phyloP scores from a whole-genome alignment of 2,329 filamentous ascomycete genomes.

The Penicillium occitanis region DNA sequence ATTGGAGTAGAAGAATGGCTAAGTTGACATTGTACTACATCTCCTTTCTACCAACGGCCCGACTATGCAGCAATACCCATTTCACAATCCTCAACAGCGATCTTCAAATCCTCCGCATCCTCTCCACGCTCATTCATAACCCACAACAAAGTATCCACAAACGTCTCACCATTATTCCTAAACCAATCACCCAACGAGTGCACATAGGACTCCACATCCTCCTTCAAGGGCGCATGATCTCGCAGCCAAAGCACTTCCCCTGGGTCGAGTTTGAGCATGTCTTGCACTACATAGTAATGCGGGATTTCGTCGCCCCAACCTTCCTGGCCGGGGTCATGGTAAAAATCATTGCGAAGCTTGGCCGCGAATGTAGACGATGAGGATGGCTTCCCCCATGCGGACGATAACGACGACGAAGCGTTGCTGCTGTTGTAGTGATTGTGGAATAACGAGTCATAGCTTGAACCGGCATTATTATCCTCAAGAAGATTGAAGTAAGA shows the following conservation, averaged over 20 bases:
- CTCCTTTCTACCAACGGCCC: background rate
- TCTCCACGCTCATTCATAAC: conserved; percentile 58
- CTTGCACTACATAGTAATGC: conserved; percentile 64
- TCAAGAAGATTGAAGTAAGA: conserved; percentile 16
- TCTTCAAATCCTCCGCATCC: conserved; percentile 31
- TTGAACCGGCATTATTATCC: background rate
- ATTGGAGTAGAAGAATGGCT: background rate
- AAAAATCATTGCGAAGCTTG: conserved; percentile 49
- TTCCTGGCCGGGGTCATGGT: conserved; percentile 56
- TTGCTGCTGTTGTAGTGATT: conserved; percentile 25
- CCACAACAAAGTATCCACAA: conserved; percentile 58
- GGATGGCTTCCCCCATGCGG: background rate
- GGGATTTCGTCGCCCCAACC: conserved; percentile 65
- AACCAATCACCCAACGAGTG: conserved; percentile 59
- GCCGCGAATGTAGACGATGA: conserved; percentile 36
- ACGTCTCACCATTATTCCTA: conserved; percentile 63
- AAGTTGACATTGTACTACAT: background rate
- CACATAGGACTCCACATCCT: conserved; percentile 58
- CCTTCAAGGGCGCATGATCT: conserved; percentile 56
- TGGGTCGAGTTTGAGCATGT: conserved; percentile 64
- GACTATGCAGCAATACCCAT: conserved; percentile 18
- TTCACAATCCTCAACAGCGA: conserved; percentile 20
- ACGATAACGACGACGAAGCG: conserved; percentile 30
- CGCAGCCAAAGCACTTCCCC: conserved; percentile 59
- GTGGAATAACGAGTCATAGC: conserved; percentile 28